Conservation (phyloP, 2,329 filamentous ascomycete species). For the Ophiostoma perfectum region DNA sequence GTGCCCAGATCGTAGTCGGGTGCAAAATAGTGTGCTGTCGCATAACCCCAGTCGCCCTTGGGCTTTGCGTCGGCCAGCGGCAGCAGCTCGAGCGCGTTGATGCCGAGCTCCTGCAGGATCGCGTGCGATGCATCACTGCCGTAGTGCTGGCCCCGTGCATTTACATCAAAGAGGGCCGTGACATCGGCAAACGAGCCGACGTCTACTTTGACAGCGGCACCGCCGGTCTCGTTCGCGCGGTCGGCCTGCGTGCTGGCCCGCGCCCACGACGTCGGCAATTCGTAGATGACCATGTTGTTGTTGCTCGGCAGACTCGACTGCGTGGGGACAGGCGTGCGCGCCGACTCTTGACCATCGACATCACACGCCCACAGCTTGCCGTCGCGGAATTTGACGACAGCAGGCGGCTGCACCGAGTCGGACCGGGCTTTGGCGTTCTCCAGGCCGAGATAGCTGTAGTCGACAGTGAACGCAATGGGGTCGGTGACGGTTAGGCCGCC, state of each 20-base stretch:
- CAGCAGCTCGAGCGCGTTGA: slow-evolving; percentile 30
- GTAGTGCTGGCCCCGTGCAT: slow-evolving; percentile 9
- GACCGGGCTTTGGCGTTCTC: slow-evolving; percentile 14
- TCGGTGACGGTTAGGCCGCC: background rate
- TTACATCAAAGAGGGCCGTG: slow-evolving; percentile 26
- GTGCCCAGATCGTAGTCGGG: slow-evolving; percentile 29
- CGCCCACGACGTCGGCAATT: slow-evolving; percentile 29
- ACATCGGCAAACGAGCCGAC: slow-evolving; percentile 29
- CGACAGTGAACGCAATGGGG: background rate
- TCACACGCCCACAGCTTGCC: slow-evolving; percentile 27
- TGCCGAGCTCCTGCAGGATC: slow-evolving; percentile 25
- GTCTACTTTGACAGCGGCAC: slow-evolving; percentile 23
- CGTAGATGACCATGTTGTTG: slow-evolving; percentile 30
- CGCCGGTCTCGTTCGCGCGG: slow-evolving; percentile 8
- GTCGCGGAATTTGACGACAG: slow-evolving; percentile 26
- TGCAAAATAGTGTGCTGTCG: slow-evolving; percentile 29
- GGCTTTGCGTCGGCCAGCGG: slow-evolving; percentile 28
- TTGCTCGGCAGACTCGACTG: slow-evolving; percentile 24
- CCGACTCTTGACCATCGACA: slow-evolving; percentile 21
- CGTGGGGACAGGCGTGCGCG: background rate
- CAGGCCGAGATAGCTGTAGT: background rate
- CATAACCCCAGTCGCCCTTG: slow-evolving; percentile 28
- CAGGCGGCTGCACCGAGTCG: slow-evolving; percentile 26
- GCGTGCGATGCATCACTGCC: slow-evolving; percentile 21
- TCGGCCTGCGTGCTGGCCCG: slow-evolving; percentile 20